phyloP scores from a whole-genome alignment of 1,284 basidiomycete species.

The Leccinum colubrinum region DNA sequence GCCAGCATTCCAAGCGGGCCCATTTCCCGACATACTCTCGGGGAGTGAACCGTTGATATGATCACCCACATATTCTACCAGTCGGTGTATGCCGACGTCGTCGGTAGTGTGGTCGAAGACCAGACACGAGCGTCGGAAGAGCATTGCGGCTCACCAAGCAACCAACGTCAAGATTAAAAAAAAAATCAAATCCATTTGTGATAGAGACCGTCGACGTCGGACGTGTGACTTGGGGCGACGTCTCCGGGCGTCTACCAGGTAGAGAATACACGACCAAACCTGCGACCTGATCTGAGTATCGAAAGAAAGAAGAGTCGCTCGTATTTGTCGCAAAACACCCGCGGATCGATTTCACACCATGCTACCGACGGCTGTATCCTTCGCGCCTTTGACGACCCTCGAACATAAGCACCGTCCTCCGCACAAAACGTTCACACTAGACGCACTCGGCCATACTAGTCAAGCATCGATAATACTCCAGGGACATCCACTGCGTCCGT shows the following conservation, averaged over 20 bases:
- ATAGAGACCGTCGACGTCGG: neutral
- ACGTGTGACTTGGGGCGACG: neutral
- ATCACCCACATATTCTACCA: slow-evolving; percentile 4
- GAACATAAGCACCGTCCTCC: neutral
- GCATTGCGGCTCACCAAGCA: no score
- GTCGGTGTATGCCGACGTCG: neutral
- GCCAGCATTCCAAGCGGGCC: neutral
- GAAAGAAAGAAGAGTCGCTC: neutral
- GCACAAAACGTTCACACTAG: neutral
- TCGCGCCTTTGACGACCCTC: slow-evolving; percentile 1
- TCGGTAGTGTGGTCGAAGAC: slow-evolving; percentile 5
- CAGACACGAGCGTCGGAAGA: neutral
- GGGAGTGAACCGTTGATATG: neutral
- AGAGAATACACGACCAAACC: neutral
- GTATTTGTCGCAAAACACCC: neutral
- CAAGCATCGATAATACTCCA: slow-evolving; percentile 4
- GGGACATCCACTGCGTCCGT: neutral
- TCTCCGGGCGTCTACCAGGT: neutral
- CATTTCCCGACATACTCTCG: neutral
- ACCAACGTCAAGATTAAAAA: no score
- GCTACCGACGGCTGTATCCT: neutral
- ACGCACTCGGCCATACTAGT: neutral
- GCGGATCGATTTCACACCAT: slow-evolving; percentile 4
- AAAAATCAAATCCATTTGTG: neutral
- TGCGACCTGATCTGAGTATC: neutral